Evolutionary conservation across 495 filamentous ascomycete species (phyloP), one percentile per base, ranked within the genome.

Genomic region (Penicillium maclennaniae): DNA sequence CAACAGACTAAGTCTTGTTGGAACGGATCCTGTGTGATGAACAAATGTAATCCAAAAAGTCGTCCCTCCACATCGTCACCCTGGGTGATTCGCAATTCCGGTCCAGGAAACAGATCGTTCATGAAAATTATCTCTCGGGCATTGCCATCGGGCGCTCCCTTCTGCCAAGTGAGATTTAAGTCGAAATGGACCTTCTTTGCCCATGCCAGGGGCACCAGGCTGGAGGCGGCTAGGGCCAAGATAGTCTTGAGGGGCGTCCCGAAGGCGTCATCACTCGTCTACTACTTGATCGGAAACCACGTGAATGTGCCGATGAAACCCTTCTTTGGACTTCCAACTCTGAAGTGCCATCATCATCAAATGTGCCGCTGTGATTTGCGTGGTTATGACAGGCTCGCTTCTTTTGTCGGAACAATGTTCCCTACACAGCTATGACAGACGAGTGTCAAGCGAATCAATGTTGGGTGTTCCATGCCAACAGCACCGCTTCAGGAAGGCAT

Each of bases 51-150:
- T 2, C 23, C 23, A 16, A 15, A 21, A 2, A 51, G 21, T 10
- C 16, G 26, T 36, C 83, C 79, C 41, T 82, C 72, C 45, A 84
- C 79, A 41, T 69, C 72, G 59, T 84, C 80, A 14, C 79, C 80
- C 68, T 82, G 75, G 56, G 80, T 76, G 1, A 79, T 64, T 44
- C 77, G 72, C 27, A 85, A 67, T 25, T 75, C 49, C 1, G 80
- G 82, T 0, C 79, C 81, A 0, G 82, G 81, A 43, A 77, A 83
- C 16, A 79, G 74, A 15, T 76, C 79, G 61, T 84, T 85, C 53
- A 83, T 75, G 28, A 85, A 76, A 6, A 83, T 69, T 42, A 82
- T 70, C 7, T 78, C 59, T 23, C 75, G 56, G 21, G 51, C 39
- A 27, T 66, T 55, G 44, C 76, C 75, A 65, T 76, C 63, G 2